Conservation (phyloP, 768 basidiomycete genomes). For the Sarcomyxa edulis region DNA sequence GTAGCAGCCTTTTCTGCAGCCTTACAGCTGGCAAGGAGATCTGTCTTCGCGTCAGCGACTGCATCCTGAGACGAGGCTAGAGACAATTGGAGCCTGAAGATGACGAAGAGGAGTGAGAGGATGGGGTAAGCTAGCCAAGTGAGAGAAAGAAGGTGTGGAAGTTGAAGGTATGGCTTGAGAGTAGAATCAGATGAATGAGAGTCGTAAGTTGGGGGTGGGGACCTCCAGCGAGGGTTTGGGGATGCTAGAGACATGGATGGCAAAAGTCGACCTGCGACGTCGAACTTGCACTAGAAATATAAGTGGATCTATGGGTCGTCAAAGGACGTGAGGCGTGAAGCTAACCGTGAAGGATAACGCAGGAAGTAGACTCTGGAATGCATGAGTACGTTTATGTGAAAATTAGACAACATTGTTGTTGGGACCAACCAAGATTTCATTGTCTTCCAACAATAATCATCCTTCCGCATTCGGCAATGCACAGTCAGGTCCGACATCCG, state of each 20-base stretch:
- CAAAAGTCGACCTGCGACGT: slow-evolving; percentile 47
- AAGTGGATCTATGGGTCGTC: too few species aligned
- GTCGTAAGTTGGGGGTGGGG: slow-evolving; percentile 57
- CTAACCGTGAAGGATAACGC: too few species aligned
- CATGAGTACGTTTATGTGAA: too few species aligned
- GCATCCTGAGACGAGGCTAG: slow-evolving; percentile 63
- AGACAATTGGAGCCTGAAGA: slow-evolving; percentile 76
- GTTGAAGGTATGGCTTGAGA: slow-evolving; percentile 79
- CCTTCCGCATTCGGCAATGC: too few species aligned
- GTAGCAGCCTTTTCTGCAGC: slow-evolving; percentile 84
- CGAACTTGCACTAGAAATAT: too few species aligned
- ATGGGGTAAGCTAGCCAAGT: slow-evolving; percentile 92
- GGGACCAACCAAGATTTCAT: too few species aligned
- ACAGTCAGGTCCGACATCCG: too few species aligned
- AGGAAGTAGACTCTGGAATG: too few species aligned
- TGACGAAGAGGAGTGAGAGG: slow-evolving; percentile 82
- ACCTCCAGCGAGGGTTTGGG: slow-evolving; percentile 20
- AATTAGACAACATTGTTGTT: too few species aligned
- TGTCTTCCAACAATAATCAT: too few species aligned
- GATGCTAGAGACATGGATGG: slow-evolving; percentile 18
- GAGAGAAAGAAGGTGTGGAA: slow-evolving; percentile 78
- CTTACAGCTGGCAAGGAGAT: slow-evolving; percentile 78
- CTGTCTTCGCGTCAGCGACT: slow-evolving; percentile 62
- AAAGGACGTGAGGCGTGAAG: too few species aligned
- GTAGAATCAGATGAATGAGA: slow-evolving; percentile 34